These are phyloP conservation scores for Acanthochlamys bracteata DNA, from an alignment of 106 monocot genomes.

Conservation along the genomic window DNA sequence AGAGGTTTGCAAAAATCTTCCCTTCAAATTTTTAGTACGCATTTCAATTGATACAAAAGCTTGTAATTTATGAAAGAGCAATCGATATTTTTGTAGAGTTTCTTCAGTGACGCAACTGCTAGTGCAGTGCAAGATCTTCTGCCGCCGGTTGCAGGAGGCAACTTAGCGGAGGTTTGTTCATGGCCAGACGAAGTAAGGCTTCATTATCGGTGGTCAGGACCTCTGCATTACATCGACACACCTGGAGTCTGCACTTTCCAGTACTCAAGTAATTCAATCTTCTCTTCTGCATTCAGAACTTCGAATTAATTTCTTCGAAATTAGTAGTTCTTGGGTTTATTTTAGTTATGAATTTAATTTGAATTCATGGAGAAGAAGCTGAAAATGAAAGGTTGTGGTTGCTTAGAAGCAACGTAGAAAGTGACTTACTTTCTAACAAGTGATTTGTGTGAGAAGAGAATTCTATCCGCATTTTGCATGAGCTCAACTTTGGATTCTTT, in stretches of 20 bases:
- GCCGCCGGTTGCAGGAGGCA: slow-evolving; percentile 48
- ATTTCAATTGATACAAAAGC: too few species aligned
- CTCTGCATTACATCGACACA: slow-evolving; percentile 77
- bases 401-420: too few species aligned
- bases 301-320: too few species aligned
- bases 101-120: slow-evolving; percentile 39
- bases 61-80: too few species aligned
- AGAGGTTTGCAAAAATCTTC: slow-evolving; percentile 30
- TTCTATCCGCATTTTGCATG: too few species aligned
- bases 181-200: slow-evolving; percentile 71
- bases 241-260: slow-evolving; percentile 76
- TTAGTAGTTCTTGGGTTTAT: too few species aligned
- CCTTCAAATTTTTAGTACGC: not conserved
- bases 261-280: slow-evolving; percentile 47
- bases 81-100: slow-evolving; percentile 35
- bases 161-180: slow-evolving; percentile 61
- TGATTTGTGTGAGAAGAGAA: too few species aligned
- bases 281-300: not conserved
- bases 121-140: slow-evolving; percentile 53
- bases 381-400: too few species aligned
- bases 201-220: slow-evolving; percentile 64
- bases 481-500: too few species aligned
- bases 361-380: too few species aligned
- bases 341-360: too few species aligned
- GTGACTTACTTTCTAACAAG: too few species aligned